Conservation (phyloP, 495 filamentous ascomycete species). For the Aspergillus coremiiformis region DNA sequence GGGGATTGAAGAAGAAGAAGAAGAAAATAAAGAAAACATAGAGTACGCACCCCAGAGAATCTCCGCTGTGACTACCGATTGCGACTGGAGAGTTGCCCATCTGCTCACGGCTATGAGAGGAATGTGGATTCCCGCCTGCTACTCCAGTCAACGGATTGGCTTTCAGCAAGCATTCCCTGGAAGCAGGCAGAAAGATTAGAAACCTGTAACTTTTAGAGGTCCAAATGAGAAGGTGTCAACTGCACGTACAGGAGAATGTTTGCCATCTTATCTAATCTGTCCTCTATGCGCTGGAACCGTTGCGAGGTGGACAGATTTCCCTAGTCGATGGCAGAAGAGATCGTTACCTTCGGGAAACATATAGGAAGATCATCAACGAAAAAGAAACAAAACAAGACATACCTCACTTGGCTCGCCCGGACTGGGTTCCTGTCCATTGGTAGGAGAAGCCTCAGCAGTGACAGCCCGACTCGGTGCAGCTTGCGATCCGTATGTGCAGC, state of each 20-base stretch:
- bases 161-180: neutral
- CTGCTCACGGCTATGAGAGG: neutral
- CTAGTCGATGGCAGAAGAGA: neutral
- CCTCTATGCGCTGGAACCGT: constrained; percentile 21
- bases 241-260: constrained; percentile 16
- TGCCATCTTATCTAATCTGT: constrained; percentile 19
- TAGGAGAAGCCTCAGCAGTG: neutral
- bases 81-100: neutral
- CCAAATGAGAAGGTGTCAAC: neutral
- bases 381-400: neutral
- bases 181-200: neutral
- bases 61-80: neutral
- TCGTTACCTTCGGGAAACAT: neutral
- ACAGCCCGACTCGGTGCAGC: neutral
- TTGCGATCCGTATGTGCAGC: constrained; percentile 26
- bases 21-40: neutral
- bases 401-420: neutral
- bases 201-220: neutral
- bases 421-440: neutral
- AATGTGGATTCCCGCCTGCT: neutral
- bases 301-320: neutral
- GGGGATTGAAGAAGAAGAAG: too few species aligned
- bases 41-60: neutral
- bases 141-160: neutral
- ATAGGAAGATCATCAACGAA: neutral